Evolutionary conservation across 495 filamentous ascomycete species (phyloP), one percentile per base, ranked within the genome.

Genomic region (Annulohypoxylon nitens): DNA sequence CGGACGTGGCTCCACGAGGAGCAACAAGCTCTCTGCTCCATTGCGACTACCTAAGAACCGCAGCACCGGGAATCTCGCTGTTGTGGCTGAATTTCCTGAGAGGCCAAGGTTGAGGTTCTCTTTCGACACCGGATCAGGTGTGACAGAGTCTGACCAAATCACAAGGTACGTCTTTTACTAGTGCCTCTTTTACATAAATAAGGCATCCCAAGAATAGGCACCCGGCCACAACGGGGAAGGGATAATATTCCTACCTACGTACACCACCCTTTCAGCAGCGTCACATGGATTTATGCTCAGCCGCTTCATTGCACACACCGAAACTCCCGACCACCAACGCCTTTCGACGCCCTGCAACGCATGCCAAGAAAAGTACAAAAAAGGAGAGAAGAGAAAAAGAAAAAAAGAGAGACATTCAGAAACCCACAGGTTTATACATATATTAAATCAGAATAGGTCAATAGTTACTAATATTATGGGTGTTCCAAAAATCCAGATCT

Each of bases 1-100:
- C 57, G 75, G 77, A 47, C 75, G 75, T 45, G 69, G 64, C 50
- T 63, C 75, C 36, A 70, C 75, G n/a, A 75, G 77, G 67, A 73
- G 57, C 51, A 67, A 57, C 65, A 72, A 77, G 61, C 80, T 85
- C 34, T 25, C 77, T 54, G 79, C 82, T 30, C 58, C 80, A 6
- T 54, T 86, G 53, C 82, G 84, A 61, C 82, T 92, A 61, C 92
- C 86, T 70, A 91, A 87, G 81, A 90, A 89, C 81, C 83, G 84
- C 67, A 91, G 89, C 74, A 88, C 88, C 23, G 83, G 89, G 20
- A 91, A 89, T 75, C 85, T 93, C 26, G 80, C 86, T 25, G 78
- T 86, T 67, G 74, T 81, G 45, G 74, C 74, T 36, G 80, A 82
- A 73, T 75, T 36, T 50, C 75, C 81, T 26, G 83, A 85, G 41